These are phyloP conservation scores for Fusarium concolor DNA, from an alignment of 2,329 filamentous ascomycete species.

Conservation along the genomic window DNA sequence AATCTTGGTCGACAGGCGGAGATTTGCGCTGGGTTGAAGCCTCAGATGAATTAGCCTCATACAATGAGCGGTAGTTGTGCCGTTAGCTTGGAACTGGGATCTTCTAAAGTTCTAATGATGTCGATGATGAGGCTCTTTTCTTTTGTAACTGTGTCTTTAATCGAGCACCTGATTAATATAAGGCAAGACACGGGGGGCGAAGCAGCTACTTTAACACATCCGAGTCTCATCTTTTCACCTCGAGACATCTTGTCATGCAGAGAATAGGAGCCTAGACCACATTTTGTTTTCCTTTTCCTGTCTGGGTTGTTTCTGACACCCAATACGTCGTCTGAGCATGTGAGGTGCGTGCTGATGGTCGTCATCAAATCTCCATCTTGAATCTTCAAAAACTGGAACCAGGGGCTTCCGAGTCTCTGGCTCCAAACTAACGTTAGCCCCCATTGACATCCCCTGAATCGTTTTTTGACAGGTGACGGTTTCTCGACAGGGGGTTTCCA, in stretches of 20 bases:
- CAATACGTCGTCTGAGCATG: constrained; percentile 11
- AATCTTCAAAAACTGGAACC: constrained; percentile 38
- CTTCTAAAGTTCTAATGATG: constrained; percentile 10
- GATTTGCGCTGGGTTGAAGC: constrained; percentile 40
- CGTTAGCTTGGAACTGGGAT: not conserved
- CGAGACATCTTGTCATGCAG: constrained; percentile 19
- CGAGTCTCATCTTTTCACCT: constrained; percentile 29
- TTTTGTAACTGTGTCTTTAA: not conserved
- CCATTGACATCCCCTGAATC: constrained; percentile 20
- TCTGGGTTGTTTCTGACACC: constrained; percentile 13
- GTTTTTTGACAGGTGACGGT: constrained; percentile 39
- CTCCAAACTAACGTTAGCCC: not conserved
- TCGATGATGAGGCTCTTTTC: not conserved
- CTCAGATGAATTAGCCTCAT: constrained; percentile 35
- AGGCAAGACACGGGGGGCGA: constrained; percentile 9
- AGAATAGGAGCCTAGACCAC: constrained; percentile 18
- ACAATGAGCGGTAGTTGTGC: constrained; percentile 20
- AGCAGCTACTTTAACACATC: constrained; percentile 29
- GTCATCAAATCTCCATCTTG: constrained; percentile 37
- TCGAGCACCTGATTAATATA: not conserved
- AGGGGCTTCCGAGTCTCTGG: constrained; percentile 28
- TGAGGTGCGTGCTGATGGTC: constrained; percentile 11
- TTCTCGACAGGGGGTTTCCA: constrained; percentile 33
- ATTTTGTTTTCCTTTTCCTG: constrained; percentile 13
- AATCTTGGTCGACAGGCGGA: constrained; percentile 33